Evolutionary conservation across 768 basidiomycete genomes (phyloP).

Genomic region (Paxillus ammoniavirescens): DNA sequence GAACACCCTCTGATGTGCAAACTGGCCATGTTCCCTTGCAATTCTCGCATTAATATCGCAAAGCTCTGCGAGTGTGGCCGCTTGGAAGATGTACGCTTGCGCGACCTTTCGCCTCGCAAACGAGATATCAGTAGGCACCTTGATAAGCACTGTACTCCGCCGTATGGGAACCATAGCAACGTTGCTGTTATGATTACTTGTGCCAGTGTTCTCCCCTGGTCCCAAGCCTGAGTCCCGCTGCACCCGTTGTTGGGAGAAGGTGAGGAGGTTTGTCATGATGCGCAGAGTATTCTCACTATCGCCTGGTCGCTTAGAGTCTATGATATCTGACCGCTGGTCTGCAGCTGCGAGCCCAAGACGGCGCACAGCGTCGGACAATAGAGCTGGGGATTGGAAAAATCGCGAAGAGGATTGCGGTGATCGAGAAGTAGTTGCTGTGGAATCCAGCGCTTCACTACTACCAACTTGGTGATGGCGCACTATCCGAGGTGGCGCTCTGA

Average conservation of each 20-base stretch:
- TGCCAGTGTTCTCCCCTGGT: constrained; percentile 32
- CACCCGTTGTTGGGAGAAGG: constrained; percentile 48
- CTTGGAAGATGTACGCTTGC: constrained; percentile 56
- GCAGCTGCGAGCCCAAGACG: constrained; percentile 60
- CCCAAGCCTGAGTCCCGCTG: constrained; percentile 41
- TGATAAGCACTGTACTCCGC: constrained; percentile 61
- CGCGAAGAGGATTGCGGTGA: constrained; percentile 24
- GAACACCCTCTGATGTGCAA: constrained; percentile 72
- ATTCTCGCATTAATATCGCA: constrained; percentile 60
- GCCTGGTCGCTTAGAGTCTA: constrained; percentile 42
- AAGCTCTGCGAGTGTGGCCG: constrained; percentile 40
- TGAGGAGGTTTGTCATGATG: constrained; percentile 75
- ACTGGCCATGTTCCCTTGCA: constrained; percentile 58
- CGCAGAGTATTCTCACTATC: constrained; percentile 62
- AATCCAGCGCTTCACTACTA: constrained; percentile 45
- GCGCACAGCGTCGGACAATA: constrained; percentile 72
- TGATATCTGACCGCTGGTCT: constrained; percentile 44
- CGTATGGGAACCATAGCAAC: constrained; percentile 34
- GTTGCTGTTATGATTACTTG: constrained; percentile 16
- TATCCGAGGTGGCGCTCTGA: constrained; percentile 70
- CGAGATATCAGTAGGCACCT: constrained; percentile 46
- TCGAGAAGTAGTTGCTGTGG: constrained; percentile 34
- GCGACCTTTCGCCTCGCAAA: constrained; percentile 56
- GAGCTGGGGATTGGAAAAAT: constrained; percentile 59
- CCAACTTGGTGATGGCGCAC: constrained; percentile 48